Conservation (phyloP, 179 eudicot genomes). For the Heliamphora pulchella region DNA sequence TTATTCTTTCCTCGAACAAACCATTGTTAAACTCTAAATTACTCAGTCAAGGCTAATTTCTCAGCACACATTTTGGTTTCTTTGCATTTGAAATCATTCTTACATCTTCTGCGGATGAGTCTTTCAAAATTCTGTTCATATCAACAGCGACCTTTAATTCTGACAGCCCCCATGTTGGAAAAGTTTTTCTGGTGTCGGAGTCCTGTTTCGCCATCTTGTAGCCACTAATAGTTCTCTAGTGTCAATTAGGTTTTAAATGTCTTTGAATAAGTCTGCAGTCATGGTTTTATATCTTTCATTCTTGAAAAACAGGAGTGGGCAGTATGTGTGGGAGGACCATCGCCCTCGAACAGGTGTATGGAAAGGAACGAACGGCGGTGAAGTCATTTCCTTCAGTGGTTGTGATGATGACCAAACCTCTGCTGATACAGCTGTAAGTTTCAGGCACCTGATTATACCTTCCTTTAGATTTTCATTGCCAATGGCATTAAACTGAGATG, state of each 20-base stretch:
- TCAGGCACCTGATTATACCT: background rate
- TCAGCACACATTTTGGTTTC: background rate
- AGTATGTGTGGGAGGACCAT: slow-evolving; percentile 91
- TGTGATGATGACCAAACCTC: slow-evolving; percentile 97
- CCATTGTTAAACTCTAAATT: background rate
- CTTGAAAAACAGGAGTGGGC: slow-evolving; percentile 51
- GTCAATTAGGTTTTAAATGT: background rate
- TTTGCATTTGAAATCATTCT: background rate
- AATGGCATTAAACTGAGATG: background rate
- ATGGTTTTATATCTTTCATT: slow-evolving; percentile 13
- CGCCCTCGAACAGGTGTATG: slow-evolving; percentile 86
- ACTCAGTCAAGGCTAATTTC: background rate
- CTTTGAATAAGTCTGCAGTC: background rate
- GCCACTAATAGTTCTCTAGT: background rate
- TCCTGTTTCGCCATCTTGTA: background rate
- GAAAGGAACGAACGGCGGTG: slow-evolving; percentile 95
- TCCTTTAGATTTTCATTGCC: background rate
- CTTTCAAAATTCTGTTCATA: background rate
- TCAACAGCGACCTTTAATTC: background rate
- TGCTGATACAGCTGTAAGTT: slow-evolving; percentile 85
- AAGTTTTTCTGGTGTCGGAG: background rate
- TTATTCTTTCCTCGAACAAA: background rate
- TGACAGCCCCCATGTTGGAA: background rate
- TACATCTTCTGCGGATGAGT: background rate
- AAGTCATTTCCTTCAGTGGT: slow-evolving; percentile 90